Conservation (phyloP, 2,329 filamentous ascomycete species). For the Corniculantispora saksenae region DNA sequence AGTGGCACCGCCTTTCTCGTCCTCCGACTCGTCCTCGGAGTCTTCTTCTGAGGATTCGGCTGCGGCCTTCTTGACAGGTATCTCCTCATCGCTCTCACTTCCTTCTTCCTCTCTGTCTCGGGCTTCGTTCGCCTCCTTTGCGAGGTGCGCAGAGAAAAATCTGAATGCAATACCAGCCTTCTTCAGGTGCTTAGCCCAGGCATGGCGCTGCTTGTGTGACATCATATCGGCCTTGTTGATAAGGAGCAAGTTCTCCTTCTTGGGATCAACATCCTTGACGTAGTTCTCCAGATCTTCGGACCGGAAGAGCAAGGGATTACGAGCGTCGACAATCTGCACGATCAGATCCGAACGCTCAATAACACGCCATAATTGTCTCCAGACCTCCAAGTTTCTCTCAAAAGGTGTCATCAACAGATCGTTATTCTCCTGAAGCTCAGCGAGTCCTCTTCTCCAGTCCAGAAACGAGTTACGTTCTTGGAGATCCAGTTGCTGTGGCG, state of each 20-base stretch:
- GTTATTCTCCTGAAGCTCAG: slow-evolving; percentile 89
- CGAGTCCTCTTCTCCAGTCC: slow-evolving; percentile 85
- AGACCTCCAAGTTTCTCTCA: slow-evolving; percentile 95
- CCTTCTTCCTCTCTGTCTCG: slow-evolving; percentile 52
- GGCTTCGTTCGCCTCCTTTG: slow-evolving; percentile 84
- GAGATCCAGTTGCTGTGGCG: slow-evolving; percentile 75
- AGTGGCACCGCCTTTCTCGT: slow-evolving; percentile 23
- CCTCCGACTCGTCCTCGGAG: slow-evolving; percentile 25
- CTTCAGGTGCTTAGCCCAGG: slow-evolving; percentile 86
- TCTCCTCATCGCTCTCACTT: slow-evolving; percentile 33
- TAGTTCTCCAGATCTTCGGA: slow-evolving; percentile 92
- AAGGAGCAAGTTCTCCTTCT: slow-evolving; percentile 86
- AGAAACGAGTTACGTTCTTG: slow-evolving; percentile 80
- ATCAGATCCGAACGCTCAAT: slow-evolving; percentile 95
- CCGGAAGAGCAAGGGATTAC: slow-evolving; percentile 91
- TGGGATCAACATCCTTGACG: slow-evolving; percentile 85
- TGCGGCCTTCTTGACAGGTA: slow-evolving; percentile 28
- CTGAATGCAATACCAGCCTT: slow-evolving; percentile 81
- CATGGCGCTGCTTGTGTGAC: slow-evolving; percentile 76
- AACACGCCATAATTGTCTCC: slow-evolving; percentile 96
- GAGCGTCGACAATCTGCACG: slow-evolving; percentile 96
- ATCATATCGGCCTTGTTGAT: slow-evolving; percentile 99
- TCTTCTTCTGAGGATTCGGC: slow-evolving; percentile 26
- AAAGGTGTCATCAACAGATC: slow-evolving; percentile 97
- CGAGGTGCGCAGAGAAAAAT: slow-evolving; percentile 93